These are phyloP conservation scores for Miamiensis avidus DNA, from an alignment of 169 alveolate species.

Conservation along the genomic window DNA sequence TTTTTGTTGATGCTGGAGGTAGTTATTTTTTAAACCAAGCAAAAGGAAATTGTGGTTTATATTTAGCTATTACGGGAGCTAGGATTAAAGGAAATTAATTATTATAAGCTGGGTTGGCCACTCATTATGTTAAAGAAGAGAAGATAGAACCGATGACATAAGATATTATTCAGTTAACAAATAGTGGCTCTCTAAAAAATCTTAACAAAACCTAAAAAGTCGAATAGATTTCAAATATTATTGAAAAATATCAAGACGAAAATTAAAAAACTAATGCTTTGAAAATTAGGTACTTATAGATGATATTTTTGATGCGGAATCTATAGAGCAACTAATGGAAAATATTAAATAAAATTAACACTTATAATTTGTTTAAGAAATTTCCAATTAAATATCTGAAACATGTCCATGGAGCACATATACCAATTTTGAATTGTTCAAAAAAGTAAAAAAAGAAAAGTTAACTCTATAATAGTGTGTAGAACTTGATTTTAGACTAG, in stretches of 20 bases:
- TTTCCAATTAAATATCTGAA: too few relatives aligned
- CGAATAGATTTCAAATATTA: too few relatives aligned
- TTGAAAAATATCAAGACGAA: background rate
- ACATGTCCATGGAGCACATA: background rate
- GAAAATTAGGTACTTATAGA: background rate
- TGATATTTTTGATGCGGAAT: background rate
- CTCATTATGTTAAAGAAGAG: too few relatives aligned
- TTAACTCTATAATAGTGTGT: background rate
- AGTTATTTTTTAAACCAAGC: background rate
- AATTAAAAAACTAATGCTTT: too few relatives aligned
- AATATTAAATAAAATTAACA: background rate
- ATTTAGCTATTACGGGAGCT: background rate
- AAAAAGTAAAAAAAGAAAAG: background rate
- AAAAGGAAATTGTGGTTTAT: background rate
- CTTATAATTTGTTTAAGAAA: background rate
- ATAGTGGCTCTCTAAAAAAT: too few relatives aligned
- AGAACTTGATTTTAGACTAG: background rate
- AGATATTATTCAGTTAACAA: too few relatives aligned
- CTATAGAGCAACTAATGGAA: background rate
- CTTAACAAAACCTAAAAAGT: too few relatives aligned
- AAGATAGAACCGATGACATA: background rate
- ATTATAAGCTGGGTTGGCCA: background rate
- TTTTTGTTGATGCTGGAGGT: background rate
- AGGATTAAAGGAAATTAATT: background rate
- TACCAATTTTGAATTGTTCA: background rate